A percentile compares a stretch with the other conserved stretches of the same genome.
These are phyloP conservation scores for Paramecium tetraurelia DNA, from an alignment of 73 alveolate genomes.

Conservation along the genomic window DNA sequence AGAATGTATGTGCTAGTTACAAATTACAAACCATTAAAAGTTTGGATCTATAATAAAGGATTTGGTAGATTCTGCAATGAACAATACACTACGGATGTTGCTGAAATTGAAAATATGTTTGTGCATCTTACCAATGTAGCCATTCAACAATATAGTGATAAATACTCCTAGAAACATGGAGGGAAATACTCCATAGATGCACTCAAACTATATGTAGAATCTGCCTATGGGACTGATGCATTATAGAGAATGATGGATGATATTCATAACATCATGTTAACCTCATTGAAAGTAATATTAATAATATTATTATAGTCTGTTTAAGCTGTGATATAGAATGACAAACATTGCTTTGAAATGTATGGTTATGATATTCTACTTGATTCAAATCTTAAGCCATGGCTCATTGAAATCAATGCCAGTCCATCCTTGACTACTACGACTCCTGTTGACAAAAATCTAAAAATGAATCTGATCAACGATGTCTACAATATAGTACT, in stretches of 20 bases:
- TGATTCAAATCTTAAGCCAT: conserved; percentile 87
- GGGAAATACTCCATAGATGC: conserved; percentile 81
- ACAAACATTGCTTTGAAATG: conserved; percentile 98
- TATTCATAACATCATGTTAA: conserved; percentile 82
- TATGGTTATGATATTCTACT: conserved; percentile 98
- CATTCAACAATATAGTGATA: conserved; percentile 84
- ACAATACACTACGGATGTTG: conserved; percentile 79
- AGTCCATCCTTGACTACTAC: conserved; percentile 92
- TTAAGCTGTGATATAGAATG: conserved; percentile 93
- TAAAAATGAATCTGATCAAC: conserved; percentile 85
- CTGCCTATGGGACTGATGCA: conserved; percentile 78
- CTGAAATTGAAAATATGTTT: conserved; percentile 89
- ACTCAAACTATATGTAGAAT: conserved; percentile 79
- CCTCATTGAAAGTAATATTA: conserved; percentile 73
- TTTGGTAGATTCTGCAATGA: conserved; percentile 79
- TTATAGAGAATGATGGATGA: conserved; percentile 93
- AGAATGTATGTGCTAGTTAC: conserved; percentile 90
- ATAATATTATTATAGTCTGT: background rate
- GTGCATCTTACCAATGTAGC: conserved; percentile 96
- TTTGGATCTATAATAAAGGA: conserved; percentile 81
- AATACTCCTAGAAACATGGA: conserved; percentile 88
- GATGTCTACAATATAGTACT: conserved; percentile 94
- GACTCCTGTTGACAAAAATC: conserved; percentile 84
- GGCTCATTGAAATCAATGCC: conserved; percentile 96
- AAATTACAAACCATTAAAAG: conserved; percentile 78